Percentiles rank a stretch among this genome's conserved stretches.
These are phyloP conservation scores for Sporothrix variecibatus DNA, from an alignment of 2,329 filamentous ascomycete genomes.

Conservation along the genomic window DNA sequence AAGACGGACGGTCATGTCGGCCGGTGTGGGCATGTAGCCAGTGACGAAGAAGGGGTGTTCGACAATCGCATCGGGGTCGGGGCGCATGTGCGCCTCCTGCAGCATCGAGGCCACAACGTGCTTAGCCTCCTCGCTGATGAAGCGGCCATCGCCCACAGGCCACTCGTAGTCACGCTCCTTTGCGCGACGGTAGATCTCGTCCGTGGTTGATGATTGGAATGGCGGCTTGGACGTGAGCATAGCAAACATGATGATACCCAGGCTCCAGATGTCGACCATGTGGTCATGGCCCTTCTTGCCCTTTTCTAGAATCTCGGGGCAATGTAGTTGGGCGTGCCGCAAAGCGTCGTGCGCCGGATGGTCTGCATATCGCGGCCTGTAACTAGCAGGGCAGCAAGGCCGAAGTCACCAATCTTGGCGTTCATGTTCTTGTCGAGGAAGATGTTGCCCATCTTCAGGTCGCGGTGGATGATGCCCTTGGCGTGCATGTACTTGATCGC, in stretches of 20 bases:
- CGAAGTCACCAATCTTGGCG: conserved; percentile 97
- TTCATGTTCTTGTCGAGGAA: conserved; percentile 96
- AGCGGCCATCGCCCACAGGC: conserved; percentile 68
- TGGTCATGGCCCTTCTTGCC: conserved; percentile 94
- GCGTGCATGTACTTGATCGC: conserved; percentile 98
- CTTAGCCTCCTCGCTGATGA: conserved; percentile 74
- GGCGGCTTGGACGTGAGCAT: conserved; percentile 96
- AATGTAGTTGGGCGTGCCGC: conserved; percentile 97
- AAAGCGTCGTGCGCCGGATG: conserved; percentile 85
- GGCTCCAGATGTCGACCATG: conserved; percentile 97
- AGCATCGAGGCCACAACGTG: conserved; percentile 76
- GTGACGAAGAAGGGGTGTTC: conserved; percentile 77
- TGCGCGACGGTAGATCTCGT: conserved; percentile 78
- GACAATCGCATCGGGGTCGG: conserved; percentile 75
- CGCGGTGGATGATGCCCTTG: conserved; percentile 93
- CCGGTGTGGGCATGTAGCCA: conserved; percentile 67
- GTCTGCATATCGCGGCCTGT: conserved; percentile 88
- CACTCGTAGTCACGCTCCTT: conserved; percentile 75
- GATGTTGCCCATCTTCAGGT: conserved; percentile 97
- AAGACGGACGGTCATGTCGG: conserved; percentile 60
- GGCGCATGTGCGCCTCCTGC: conserved; percentile 72
- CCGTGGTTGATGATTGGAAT: conserved; percentile 87
- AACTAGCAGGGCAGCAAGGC: conserved; percentile 85
- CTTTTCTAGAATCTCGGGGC: conserved; percentile 93
- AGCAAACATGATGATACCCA: conserved; percentile 97